Conservation (phyloP, 164 flowering plant species). For the Tinospora cordifolia region DNA sequence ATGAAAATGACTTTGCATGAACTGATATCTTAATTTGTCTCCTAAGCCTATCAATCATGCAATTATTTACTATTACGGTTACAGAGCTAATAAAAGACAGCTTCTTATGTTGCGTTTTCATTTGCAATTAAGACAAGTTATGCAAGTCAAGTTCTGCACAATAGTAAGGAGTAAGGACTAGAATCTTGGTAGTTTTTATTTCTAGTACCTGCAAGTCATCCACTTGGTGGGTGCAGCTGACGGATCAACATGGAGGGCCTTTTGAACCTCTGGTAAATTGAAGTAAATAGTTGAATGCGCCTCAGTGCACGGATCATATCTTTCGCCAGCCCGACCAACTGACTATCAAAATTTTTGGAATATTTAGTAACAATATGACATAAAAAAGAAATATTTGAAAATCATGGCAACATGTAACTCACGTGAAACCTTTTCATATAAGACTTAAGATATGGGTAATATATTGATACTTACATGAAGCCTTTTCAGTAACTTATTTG, state of each 20-base stretch:
- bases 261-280: conserved; percentile 82
- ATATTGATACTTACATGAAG: conserved; percentile 38
- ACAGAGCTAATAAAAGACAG: background rate
- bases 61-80: no score
- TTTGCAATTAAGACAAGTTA: background rate
- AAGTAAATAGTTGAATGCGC: conserved; percentile 70
- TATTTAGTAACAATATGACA: background rate
- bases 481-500: conserved; percentile 41
- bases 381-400: background rate
- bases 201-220: conserved; percentile 74
- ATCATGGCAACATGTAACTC: no score
- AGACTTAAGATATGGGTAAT: background rate
- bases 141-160: background rate
- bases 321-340: conserved; percentile 47
- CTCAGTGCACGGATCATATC: conserved; percentile 96
- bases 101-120: background rate
- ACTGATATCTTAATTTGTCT: no score
- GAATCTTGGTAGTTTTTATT: no score
- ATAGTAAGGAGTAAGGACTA: background rate
- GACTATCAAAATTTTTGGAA: conserved; percentile 23
- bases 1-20: background rate
- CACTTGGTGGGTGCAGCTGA: conserved; percentile 60
- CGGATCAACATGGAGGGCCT: conserved; percentile 74
- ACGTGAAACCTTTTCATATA: no score
- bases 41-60: no score